Conservation (phyloP, 2,329 filamentous ascomycete genomes). For the Cadophora gregata region DNA sequence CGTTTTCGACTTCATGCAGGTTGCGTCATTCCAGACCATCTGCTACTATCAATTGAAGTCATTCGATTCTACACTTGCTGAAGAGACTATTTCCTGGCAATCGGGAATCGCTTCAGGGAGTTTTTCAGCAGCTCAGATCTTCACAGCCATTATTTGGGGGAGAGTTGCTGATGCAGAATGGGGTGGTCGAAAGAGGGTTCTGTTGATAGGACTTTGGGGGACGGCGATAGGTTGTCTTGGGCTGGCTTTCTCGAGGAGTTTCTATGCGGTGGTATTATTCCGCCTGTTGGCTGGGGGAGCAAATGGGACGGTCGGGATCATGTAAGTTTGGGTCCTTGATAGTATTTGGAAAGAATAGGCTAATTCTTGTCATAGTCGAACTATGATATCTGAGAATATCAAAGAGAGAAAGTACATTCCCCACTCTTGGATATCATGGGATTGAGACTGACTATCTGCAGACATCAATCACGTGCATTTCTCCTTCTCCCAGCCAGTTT, state of each 20-base stretch:
- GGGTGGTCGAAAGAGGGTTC: constrained; percentile 64
- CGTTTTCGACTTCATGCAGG: constrained; percentile 20
- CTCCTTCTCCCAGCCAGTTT: constrained; percentile 20
- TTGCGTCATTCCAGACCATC: constrained; percentile 55
- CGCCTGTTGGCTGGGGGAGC: constrained; percentile 12
- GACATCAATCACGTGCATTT: constrained; percentile 21
- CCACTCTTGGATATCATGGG: background rate
- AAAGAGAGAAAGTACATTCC: constrained; percentile 16
- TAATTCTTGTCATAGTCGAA: constrained; percentile 2
- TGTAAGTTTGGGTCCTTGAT: background rate
- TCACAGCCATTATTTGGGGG: constrained; percentile 72
- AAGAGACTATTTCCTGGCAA: constrained; percentile 61
- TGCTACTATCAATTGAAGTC: constrained; percentile 75
- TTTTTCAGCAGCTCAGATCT: constrained; percentile 69
- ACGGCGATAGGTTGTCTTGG: constrained; percentile 5
- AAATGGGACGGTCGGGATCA: constrained; percentile 19
- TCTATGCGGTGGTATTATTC: constrained; percentile 2
- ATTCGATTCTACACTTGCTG: constrained; percentile 49
- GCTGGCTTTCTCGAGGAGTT: constrained; percentile 13
- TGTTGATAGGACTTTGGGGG: constrained; percentile 67
- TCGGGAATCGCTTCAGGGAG: constrained; percentile 71
- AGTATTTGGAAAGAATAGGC: background rate
- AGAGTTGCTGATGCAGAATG: constrained; percentile 57
- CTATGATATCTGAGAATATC: constrained; percentile 20
- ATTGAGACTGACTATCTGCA: constrained; percentile 4